phyloP scores from a whole-genome alignment of 345 rosid genomes.

The Garcia nutans region DNA sequence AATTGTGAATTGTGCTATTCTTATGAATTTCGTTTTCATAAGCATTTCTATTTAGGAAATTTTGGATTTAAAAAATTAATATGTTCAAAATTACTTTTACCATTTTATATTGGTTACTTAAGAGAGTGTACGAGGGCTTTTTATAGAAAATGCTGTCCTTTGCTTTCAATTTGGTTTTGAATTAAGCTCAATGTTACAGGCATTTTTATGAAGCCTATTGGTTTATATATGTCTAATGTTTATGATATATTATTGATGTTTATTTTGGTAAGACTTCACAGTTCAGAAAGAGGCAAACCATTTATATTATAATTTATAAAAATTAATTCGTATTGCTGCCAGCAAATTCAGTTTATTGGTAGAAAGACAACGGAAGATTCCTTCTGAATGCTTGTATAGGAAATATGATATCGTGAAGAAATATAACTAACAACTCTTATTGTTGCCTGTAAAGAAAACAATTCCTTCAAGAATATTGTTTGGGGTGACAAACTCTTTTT shows the following conservation, averaged over 20 bases:
- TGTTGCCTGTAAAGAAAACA: background rate
- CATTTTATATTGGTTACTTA: background rate
- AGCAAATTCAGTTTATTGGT: background rate
- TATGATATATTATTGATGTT: background rate
- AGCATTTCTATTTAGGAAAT: background rate
- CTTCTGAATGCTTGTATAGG: background rate
- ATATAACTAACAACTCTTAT: background rate
- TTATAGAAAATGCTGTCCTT: background rate
- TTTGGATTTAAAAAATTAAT: too few species aligned
- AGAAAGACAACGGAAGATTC: background rate
- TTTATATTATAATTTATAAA: background rate
- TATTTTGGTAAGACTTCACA: background rate
- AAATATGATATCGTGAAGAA: background rate
- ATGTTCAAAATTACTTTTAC: too few species aligned
- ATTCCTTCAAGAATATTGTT: background rate
- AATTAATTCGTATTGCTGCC: background rate
- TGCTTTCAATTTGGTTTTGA: background rate
- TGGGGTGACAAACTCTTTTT: too few species aligned
- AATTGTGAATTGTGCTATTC: background rate
- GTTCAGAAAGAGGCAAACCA: background rate
- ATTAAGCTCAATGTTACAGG: background rate
- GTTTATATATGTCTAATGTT: background rate
- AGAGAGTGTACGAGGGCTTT: background rate
- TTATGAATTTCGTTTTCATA: background rate
- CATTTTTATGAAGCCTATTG: background rate